Evolutionary conservation across 345 rosid species (phyloP).

Genomic region (Acer campestre): DNA sequence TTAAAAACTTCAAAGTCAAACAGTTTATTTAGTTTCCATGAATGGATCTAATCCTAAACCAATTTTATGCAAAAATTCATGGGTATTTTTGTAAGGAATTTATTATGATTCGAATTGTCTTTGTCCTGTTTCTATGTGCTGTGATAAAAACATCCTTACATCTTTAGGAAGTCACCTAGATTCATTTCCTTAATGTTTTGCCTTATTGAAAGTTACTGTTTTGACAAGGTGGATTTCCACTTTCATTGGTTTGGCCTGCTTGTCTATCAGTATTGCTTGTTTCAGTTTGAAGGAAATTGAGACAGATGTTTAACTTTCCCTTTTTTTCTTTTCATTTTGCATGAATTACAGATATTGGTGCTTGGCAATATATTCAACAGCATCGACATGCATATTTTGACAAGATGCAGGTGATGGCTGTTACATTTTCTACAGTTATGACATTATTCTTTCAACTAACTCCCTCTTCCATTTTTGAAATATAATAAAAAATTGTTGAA

Average conservation of each 20-base stretch:
- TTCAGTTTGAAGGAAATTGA: not conserved
- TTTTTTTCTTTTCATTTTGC: not conserved
- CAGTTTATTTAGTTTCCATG: not conserved
- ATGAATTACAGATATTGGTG: conserved; percentile 71
- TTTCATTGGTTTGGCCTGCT: conserved; percentile 1
- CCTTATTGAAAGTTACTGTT: not conserved
- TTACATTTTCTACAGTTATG: conserved; percentile 7
- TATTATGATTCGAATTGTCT: not conserved
- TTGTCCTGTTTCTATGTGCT: not conserved
- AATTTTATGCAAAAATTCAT: not conserved
- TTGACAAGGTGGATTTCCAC: conserved; percentile 5
- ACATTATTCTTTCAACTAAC: not conserved
- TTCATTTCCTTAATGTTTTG: not conserved
- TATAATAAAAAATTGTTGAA: not conserved
- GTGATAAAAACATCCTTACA: not conserved
- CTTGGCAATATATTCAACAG: conserved; percentile 80
- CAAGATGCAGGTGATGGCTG: conserved; percentile 78
- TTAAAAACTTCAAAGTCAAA: not conserved
- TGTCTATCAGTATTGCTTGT: not conserved
- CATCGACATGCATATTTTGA: conserved; percentile 92
- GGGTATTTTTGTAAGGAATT: not conserved
- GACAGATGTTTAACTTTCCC: not conserved
- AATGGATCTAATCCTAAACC: not conserved
- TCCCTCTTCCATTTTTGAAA: not conserved
- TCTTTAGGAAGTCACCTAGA: not conserved